Base-by-base conservation (phyloP, 1,284 basidiomycete genomes). In the Trichosporon coremiiforme region DNA sequence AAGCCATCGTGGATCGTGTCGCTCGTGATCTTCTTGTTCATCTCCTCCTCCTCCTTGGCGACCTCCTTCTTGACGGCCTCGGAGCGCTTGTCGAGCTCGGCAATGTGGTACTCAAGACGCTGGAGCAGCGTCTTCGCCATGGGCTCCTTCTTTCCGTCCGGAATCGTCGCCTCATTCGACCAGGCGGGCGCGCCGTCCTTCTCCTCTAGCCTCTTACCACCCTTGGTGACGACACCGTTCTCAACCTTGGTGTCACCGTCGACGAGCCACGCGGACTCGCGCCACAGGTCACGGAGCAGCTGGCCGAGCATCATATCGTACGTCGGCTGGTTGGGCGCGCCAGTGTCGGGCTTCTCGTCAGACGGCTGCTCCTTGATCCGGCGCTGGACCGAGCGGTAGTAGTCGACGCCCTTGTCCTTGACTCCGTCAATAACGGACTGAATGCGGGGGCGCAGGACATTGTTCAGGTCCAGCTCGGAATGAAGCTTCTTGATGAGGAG, bases 251-350 rank as follows among this genome's bases (percentile, higher is more conserved):
- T 77, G 36, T 66, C 72, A 3, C 78, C 79, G 36, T 81, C 76
- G 29, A 78, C 76, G 25, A 81, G 70, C 76, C 73, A 74, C 31
- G 76, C 35, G 64, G 90, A 87, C 65, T 89, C 88, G 68, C 90
- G 88, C 74, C 88, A 89, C 38, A 98, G 90, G 82, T 91, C 89
- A 66, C 88, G 85, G 66, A 99, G 86, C n/a, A 98, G 86, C 66
- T 89, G 88, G 15, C 94, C 85, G 47, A 98, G 85, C 94, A 98
- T 98, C 76, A 90, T 90, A 80, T 98, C 95, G 83, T 96, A 94
- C 0, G 93, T 93, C 66, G 92, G 90, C 82, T 93, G 90, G 74
- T 87, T 86, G 38, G 89, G 88, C 65, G 91, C 89, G 71, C 90
- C 90, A n/a, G 84, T 90, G 13, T 89, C 76, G 2, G 82, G 93